A percentile compares a stretch with the other conserved stretches of the same genome.
These are phyloP conservation scores for Talaromyces sp. DNA, from an alignment of 2,329 filamentous ascomycete genomes.

Conservation along the genomic window DNA sequence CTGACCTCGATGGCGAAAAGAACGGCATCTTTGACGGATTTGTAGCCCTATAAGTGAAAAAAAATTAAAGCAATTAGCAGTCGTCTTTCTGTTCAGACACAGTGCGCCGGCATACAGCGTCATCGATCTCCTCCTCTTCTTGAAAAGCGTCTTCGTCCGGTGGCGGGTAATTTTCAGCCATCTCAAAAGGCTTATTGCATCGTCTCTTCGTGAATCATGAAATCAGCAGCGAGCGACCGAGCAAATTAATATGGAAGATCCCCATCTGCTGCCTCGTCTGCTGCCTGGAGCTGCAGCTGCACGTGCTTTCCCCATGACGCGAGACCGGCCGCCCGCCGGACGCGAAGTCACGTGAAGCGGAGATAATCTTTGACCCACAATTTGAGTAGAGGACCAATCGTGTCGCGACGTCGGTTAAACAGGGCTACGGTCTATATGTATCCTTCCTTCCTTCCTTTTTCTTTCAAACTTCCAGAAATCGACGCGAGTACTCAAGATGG, in stretches of 20 bases:
- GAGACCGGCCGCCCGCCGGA: background rate
- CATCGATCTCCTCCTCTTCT: slow-evolving; percentile 43
- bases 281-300: background rate
- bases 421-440: background rate
- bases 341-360: background rate
- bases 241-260: background rate
- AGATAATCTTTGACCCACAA: background rate
- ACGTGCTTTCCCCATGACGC: background rate
- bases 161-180: slow-evolving; percentile 31
- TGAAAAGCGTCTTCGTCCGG: slow-evolving; percentile 37
- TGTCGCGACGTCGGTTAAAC: background rate
- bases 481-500: no score
- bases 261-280: slow-evolving; percentile 3
- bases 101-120: slow-evolving; percentile 27
- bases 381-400: background rate
- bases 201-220: background rate
- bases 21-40: slow-evolving; percentile 93
- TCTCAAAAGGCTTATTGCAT: slow-evolving; percentile 14
- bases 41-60: slow-evolving; percentile 65
- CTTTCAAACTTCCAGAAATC: no score
- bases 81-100: background rate
- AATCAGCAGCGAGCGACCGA: background rate
- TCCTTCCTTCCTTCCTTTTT: no score
- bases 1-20: slow-evolving; percentile 92
- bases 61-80: background rate